Base-by-base conservation (phyloP, 2,329 filamentous ascomycete genomes). In the Paecilomyces niveus region DNA sequence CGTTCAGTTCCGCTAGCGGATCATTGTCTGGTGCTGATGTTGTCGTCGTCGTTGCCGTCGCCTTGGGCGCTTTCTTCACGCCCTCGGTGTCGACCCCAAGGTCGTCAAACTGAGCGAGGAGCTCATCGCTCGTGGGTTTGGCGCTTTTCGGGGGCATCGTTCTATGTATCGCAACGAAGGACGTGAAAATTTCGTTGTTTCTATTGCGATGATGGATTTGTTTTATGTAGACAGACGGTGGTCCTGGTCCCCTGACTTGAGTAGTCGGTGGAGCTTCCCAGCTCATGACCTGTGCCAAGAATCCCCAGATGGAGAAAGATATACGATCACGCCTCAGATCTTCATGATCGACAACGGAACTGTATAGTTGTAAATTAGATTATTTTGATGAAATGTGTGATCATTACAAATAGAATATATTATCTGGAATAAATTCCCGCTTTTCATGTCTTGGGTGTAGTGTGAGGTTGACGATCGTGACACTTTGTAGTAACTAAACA, bases 1-100 rank as follows among this genome's bases (percentile, higher is more conserved):
- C 87, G 72, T 95, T 90, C 61, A 97, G 84, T 67, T 97, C 92
- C 62, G 92, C 92, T 45, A 97, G 83, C 59, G 93, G 85, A 71
- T 96, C 92, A 66, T 90, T 83, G 67, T 87, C 82, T 63, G 15
- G 62, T 52, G 55, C 39, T 9, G 39, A n/a, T 18, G 64, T 33
- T 61, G 62, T 54, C 15, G 67, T 61, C 11, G 62, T 59, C n/a
- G n/a, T n/a, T n/a, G 64, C 59, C 62, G 74, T 76, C 13, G 72
- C 58, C 32, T 54, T 52, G 24, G 65, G 33, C 49, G 72, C 65
- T 10, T 9, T n/a, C 33, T 72, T 67, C 10, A 61, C 21, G 10
- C 15, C 54, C 18, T 65, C 63, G 51, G 68, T 66, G 53, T 76
- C 74, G 60, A 77, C 70, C 35, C 70, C 74, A n/a, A 80, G 69